Base-by-base conservation (phyloP, 441 rosid genomes). In the Hura crepitans region DNA sequence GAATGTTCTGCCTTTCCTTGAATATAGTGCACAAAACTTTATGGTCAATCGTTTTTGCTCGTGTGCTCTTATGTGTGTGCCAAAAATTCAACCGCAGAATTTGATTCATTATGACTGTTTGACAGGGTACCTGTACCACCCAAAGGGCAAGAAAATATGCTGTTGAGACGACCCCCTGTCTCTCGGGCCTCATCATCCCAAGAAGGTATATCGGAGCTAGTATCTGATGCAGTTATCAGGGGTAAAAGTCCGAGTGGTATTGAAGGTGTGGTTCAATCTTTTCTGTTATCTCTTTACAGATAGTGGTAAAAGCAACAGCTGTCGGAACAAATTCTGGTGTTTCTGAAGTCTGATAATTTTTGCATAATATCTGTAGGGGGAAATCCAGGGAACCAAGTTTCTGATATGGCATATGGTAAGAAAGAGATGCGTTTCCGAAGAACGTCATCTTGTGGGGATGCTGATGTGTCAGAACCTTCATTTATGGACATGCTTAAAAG, bases 401-500 rank as follows among this genome's bases (percentile, higher is more conserved):
- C 57, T 42, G 82, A 78, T 50, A 27, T 43, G 66, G 59, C 74
- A 42, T 60, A 75, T 23, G 60, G 69, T 39, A 79, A 77, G 78
- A 85, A 79, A 61, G 87, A 84, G 51, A 42, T 1, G 42, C 71
- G 55, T 25, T 80, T 81, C 45, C 73, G 79, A 30, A 66, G 84
- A 47, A 73, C 81, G 3, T 74, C 84, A 43, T 86, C 86, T 47
- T 80, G 33, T 33, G 74, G 69, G 6, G 86, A 86, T 46, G 72
- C 82, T 27, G 74, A 75, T 64, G 78, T 55, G 3, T 69, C 88
- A n/a, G 88, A 84, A 65, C 67, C 85, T 39, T 83, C 89, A 53
- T 85, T 85, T 55, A 81, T 80, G 1, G 88, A 85, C 53, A 73
- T 81, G 83, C 86, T 85, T 28, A 85, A 76, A 80, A 85, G 81